Evolutionary conservation across 2,329 filamentous ascomycete genomes (phyloP).

Genomic region (Pseudogymnoascus sp.): DNA sequence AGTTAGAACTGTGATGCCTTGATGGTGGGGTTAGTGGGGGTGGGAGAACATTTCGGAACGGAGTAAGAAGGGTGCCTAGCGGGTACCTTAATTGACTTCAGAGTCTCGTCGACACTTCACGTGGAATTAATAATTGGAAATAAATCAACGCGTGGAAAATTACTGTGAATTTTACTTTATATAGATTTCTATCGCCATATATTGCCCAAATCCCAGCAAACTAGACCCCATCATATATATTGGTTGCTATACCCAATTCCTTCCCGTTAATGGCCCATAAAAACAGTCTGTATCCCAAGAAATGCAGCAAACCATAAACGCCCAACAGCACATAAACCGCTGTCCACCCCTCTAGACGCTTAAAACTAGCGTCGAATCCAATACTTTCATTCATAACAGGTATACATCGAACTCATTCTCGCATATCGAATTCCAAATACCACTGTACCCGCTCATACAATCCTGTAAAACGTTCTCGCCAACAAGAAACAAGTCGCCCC

Average conservation of each 20-base stretch:
- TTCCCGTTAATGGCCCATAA: not conserved
- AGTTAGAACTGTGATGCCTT: not conserved
- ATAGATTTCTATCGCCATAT: not conserved
- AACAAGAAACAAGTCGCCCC: slow-evolving; percentile 60
- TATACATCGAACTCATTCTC: not conserved
- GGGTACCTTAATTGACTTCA: not conserved
- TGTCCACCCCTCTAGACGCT: not conserved
- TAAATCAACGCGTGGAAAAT: not conserved
- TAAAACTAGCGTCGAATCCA: not conserved
- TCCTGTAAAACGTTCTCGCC: slow-evolving; percentile 27
- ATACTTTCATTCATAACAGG: not conserved
- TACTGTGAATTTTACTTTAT: not conserved
- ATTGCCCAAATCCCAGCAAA: not conserved
- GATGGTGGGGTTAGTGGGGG: not conserved
- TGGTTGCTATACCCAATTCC: not conserved
- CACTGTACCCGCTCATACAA: slow-evolving; percentile 20
- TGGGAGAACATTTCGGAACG: not conserved
- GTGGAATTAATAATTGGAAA: not conserved
- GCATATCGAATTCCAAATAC: not conserved
- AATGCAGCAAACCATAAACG: not conserved
- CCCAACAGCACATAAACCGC: not conserved
- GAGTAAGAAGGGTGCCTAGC: not conserved
- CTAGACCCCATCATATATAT: not conserved
- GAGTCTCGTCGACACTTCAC: not conserved
- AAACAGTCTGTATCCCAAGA: not conserved